Conservation (phyloP, 176 grass and related monocot genomes). For the Hordeum marinum region DNA sequence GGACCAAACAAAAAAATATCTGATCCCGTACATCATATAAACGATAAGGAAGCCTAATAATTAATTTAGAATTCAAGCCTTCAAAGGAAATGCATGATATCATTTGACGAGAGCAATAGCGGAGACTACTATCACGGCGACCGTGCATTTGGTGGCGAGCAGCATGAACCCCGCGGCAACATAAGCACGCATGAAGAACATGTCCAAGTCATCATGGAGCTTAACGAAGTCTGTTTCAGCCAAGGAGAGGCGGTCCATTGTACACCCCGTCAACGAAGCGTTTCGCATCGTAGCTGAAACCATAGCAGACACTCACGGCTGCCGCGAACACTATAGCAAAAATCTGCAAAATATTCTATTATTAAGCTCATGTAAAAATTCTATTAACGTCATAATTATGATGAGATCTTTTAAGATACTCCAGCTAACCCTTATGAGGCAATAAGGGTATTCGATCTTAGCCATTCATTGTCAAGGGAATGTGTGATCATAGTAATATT, state of each 20-base stretch:
- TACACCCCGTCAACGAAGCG: not conserved
- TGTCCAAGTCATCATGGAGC: not conserved
- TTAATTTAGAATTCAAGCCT: not conserved
- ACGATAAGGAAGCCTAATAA: not conserved
- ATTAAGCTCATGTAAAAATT: not conserved
- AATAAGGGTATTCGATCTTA: no score
- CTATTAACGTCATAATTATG: no score
- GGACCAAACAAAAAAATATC: not conserved
- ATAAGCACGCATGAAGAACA: not conserved
- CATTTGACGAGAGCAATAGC: not conserved
- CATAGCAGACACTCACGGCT: not conserved
- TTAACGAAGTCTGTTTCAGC: not conserved
- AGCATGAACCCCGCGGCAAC: not conserved
- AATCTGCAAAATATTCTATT: not conserved
- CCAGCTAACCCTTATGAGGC: not conserved
- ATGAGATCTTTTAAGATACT: no score
- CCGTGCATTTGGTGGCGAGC: not conserved
- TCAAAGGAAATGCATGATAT: not conserved
- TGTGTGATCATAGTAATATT: no score
- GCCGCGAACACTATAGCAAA: not conserved
- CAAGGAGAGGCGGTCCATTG: not conserved
- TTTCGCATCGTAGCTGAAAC: conserved; percentile 3
- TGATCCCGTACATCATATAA: not conserved
- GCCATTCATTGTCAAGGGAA: no score
- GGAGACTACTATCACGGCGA: not conserved